These are phyloP conservation scores for Podospora pseudocomata DNA, from an alignment of 495 filamentous ascomycete species.

Conservation along the genomic window DNA sequence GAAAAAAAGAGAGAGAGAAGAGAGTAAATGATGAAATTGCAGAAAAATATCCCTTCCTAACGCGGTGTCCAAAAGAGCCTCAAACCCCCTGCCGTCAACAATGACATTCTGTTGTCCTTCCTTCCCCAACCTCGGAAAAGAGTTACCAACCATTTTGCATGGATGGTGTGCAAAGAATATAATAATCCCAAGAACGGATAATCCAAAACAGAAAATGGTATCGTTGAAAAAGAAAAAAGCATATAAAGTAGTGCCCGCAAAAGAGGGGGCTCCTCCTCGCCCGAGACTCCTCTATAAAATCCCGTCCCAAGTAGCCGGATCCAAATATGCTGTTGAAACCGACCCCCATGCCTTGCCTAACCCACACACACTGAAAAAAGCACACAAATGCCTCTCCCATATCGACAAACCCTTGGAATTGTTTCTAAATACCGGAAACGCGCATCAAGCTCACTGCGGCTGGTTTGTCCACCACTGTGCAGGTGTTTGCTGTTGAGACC, in stretches of 20 bases:
- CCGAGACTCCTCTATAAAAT: conserved; percentile 34
- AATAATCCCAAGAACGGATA: neutral
- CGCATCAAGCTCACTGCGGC: conserved; percentile 34
- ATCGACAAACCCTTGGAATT: conserved; percentile 10
- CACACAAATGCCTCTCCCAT: conserved; percentile 27
- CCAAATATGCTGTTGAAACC: conserved; percentile 19
- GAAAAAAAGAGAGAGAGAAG: neutral
- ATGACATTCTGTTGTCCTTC: neutral
- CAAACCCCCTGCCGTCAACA: neutral
- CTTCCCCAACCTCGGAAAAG: neutral
- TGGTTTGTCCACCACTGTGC: conserved; percentile 47
- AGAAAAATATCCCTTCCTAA: neutral
- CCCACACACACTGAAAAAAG: conserved; percentile 17
- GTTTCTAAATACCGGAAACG: neutral
- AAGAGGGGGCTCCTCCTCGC: conserved; percentile 9
- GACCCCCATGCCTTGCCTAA: conserved; percentile 4
- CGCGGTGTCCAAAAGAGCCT: neutral
- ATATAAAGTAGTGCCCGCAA: conserved; percentile 14
- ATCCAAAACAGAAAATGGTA: neutral
- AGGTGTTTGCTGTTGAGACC: conserved; percentile 42
- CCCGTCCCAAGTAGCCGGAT: conserved; percentile 5
- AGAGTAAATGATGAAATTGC: neutral
- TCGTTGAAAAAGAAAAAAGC: neutral
- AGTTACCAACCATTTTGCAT: neutral
- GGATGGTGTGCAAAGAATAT: neutral